Evolutionary conservation across 192 early-diverging fungal species (phyloP), one percentile per base, ranked within the genome.

Genomic region (Chytriomyces sp.): DNA sequence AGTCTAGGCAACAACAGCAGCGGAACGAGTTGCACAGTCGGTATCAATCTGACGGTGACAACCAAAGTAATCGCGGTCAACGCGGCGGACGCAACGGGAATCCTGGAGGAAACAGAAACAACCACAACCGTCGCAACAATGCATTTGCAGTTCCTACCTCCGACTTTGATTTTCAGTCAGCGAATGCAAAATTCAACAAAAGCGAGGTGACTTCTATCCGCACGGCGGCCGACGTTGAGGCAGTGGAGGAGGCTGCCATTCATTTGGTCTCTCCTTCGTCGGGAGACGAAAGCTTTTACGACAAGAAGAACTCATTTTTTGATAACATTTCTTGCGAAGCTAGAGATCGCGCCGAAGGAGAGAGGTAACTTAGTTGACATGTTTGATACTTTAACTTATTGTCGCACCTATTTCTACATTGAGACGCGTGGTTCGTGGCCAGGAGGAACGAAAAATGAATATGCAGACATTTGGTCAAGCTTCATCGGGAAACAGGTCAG

Each of bases 241-340:
- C 37, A 22, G 71, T 59, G n/a, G 57, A 61, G 2, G 76, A 61
- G 19, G 77, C 36, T 33, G 79, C 69, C 49, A 72, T 67, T 52
- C 71, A 69, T 8, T 82, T 87, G 34, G 74, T 77, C 5, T 52
- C 55, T 10, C 80, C 70, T 22, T 31, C 59, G n/a, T 77, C 62
- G 10, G 62, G 39, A 7, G 89, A 90, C 33, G 70, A 88, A 17
- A 73, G 60, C 6, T 92, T 89, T 67, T 97, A 98, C 77, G 81
- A 89, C 68, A 92, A 91, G 64, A 59, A 44, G 36, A 87, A 84
- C 25, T 91, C 90, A 34, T 99, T 99, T 84, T 99, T 99, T 86
- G 96, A 98, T 78, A 92, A 98, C 78, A 96, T 99, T 77, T 95
- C 96, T 40, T 96, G 94, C 77, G 96, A 99, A 77, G 86, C 90